Conservation (phyloP, 257 asterid genomes). For the Lantana camara region DNA sequence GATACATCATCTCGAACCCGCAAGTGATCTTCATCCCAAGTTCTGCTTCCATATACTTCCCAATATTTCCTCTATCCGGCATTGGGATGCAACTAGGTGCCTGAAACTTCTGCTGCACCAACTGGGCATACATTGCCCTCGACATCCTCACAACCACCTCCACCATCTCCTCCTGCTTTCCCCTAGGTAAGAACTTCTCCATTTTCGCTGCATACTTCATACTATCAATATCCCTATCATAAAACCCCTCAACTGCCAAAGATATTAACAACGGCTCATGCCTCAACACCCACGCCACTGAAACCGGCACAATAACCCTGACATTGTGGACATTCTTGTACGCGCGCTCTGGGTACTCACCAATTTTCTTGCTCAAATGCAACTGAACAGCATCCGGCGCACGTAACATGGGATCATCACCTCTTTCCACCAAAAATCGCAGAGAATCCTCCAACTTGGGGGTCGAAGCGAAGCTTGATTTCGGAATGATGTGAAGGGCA, state of each 20-base stretch:
- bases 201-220: conserved; percentile 81
- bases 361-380: conserved; percentile 62
- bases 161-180: conserved; percentile 75
- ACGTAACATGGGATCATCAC: conserved; percentile 23
- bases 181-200: conserved; percentile 71
- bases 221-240: conserved; percentile 84
- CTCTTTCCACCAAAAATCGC: conserved; percentile 34
- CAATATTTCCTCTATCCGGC: conserved; percentile 68
- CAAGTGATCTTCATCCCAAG: conserved; percentile 89
- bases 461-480: conserved; percentile 37
- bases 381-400: conserved; percentile 68
- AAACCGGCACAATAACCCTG: conserved; percentile 66
- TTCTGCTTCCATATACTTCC: conserved; percentile 75
- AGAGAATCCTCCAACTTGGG: conserved; percentile 56
- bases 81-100: conserved; percentile 81
- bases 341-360: conserved; percentile 70
- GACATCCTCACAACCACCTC: conserved; percentile 73
- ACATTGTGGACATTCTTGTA: conserved; percentile 63
- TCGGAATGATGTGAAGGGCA: conserved; percentile 61
- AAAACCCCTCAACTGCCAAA: conserved; percentile 83
- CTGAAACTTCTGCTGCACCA: conserved; percentile 83
- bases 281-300: conserved; percentile 79
- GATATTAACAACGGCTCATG: conserved; percentile 70
- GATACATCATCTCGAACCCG: conserved; percentile 96
- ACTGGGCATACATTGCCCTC: conserved; percentile 93